These are phyloP conservation scores for Coniochaeta sp. DNA, from an alignment of 2,329 filamentous ascomycete species.

Conservation along the genomic window DNA sequence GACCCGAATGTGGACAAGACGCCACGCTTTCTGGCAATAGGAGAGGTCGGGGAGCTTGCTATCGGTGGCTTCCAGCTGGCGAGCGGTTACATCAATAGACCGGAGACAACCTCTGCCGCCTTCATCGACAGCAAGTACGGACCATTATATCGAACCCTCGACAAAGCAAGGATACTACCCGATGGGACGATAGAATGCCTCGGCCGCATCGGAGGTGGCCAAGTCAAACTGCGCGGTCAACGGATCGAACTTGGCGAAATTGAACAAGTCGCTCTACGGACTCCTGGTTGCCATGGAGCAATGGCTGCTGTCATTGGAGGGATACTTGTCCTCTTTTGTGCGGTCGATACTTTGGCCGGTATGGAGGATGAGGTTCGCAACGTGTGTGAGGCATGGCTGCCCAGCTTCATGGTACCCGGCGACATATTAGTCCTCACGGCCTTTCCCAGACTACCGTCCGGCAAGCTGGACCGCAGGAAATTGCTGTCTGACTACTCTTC, in stretches of 20 bases:
- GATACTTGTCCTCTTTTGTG: slow-evolving; percentile 68
- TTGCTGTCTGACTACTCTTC: slow-evolving; percentile 48
- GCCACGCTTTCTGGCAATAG: slow-evolving; percentile 52
- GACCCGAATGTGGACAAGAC: slow-evolving; percentile 17
- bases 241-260: slow-evolving; percentile 74
- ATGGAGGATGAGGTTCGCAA: slow-evolving; percentile 40
- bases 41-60: slow-evolving; percentile 70
- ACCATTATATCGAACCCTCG: slow-evolving; percentile 74
- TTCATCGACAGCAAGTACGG: slow-evolving; percentile 67
- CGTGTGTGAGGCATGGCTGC: slow-evolving; percentile 68
- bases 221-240: slow-evolving; percentile 83
- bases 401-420: slow-evolving; percentile 74
- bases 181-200: slow-evolving; percentile 75
- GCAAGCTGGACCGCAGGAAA: slow-evolving; percentile 69
- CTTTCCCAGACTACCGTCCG: slow-evolving; percentile 73
- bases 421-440: slow-evolving; percentile 58
- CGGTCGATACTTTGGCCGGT: slow-evolving; percentile 33
- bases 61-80: slow-evolving; percentile 77
- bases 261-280: slow-evolving; percentile 60
- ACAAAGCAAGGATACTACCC: slow-evolving; percentile 63
- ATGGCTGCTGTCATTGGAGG: slow-evolving; percentile 61
- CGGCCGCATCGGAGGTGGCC: slow-evolving; percentile 70
- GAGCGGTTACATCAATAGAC: slow-evolving; percentile 72
- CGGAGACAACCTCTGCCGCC: slow-evolving; percentile 62
- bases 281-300: slow-evolving; percentile 55